These are phyloP conservation scores for Quercus engelmannii DNA, from an alignment of 306 rosid species.

Conservation along the genomic window DNA sequence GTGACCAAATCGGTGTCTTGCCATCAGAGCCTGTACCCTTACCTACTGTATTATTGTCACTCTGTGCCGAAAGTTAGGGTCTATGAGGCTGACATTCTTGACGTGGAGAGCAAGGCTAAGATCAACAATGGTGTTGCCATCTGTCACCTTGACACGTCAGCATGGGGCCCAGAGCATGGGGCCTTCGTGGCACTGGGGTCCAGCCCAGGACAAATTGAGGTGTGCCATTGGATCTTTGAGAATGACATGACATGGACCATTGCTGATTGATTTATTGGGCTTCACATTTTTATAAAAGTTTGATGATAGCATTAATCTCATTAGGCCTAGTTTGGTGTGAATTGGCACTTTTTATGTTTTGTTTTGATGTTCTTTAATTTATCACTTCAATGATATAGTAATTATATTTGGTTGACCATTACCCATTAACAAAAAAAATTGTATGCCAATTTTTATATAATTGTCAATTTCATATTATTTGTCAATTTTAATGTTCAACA, in stretches of 20 bases:
- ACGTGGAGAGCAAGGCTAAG: constrained; percentile 17
- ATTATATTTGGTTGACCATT: too few relatives aligned
- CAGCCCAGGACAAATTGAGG: constrained; percentile 51
- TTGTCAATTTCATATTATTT: too few relatives aligned
- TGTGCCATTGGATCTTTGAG: constrained; percentile 67
- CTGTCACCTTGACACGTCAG: constrained; percentile 78
- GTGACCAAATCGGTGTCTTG: constrained; percentile 75
- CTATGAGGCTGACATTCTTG: constrained; percentile 64
- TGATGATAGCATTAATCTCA: background rate
- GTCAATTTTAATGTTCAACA: too few relatives aligned
- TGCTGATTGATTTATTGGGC: constrained; percentile 16
- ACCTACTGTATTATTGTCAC: constrained; percentile 83
- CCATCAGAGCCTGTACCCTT: constrained; percentile 86
- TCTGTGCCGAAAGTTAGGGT: constrained; percentile 73
- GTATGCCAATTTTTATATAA: too few relatives aligned
- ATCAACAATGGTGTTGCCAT: constrained; percentile 70
- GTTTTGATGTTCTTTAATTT: background rate
- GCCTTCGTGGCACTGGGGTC: constrained; percentile 67
- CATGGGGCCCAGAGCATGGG: constrained; percentile 67
- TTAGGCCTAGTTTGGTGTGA: background rate
- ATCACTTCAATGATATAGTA: too few relatives aligned
- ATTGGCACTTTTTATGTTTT: background rate
- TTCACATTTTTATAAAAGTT: background rate
- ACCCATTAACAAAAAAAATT: too few relatives aligned
- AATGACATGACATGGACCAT: constrained; percentile 81